phyloP scores from a whole-genome alignment of 2,329 filamentous ascomycete genomes.

The Dryadomyces sulphureus region DNA sequence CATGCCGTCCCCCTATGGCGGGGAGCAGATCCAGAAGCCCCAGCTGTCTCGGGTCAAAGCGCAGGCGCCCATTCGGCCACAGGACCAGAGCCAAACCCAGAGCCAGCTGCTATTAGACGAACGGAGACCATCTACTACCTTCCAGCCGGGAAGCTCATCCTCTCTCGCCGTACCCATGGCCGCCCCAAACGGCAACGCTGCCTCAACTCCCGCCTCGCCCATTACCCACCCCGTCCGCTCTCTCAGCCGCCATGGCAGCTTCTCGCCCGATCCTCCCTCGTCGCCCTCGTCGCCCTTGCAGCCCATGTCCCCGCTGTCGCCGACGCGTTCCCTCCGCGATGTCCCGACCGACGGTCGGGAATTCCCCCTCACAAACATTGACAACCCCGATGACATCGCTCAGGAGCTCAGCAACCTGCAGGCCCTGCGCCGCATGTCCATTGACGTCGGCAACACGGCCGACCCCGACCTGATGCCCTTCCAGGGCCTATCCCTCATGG shows the following conservation, averaged over 20 bases:
- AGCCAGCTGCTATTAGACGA: no score
- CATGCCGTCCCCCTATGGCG: conserved; percentile 42
- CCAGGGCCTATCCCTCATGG: conserved; percentile 45
- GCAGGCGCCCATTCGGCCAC: conserved; percentile 9
- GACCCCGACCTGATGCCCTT: conserved; percentile 67
- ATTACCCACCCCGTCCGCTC: conserved; percentile 20
- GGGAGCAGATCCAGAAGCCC: conserved; percentile 30
- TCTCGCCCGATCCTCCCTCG: conserved; percentile 22
- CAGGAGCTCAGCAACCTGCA: conserved; percentile 88
- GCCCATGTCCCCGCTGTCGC: conserved; percentile 31
- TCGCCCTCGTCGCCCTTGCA: conserved; percentile 17
- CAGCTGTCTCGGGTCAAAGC: neutral
- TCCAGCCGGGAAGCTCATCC: neutral
- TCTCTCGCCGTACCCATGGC: neutral
- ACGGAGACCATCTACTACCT: neutral
- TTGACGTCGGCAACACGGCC: conserved; percentile 67
- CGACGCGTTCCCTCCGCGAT: conserved; percentile 37
- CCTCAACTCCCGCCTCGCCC: conserved; percentile 27
- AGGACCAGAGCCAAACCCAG: conserved; percentile 5
- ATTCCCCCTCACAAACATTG: conserved; percentile 79
- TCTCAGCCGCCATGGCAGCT: conserved; percentile 23
- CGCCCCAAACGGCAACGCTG: conserved; percentile 18
- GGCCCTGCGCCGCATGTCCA: conserved; percentile 80
- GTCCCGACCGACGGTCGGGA: conserved; percentile 44
- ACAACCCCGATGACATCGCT: conserved; percentile 74